phyloP scores from a whole-genome alignment of 2,329 filamentous ascomycete species.

The Aspergillus glaucus region DNA sequence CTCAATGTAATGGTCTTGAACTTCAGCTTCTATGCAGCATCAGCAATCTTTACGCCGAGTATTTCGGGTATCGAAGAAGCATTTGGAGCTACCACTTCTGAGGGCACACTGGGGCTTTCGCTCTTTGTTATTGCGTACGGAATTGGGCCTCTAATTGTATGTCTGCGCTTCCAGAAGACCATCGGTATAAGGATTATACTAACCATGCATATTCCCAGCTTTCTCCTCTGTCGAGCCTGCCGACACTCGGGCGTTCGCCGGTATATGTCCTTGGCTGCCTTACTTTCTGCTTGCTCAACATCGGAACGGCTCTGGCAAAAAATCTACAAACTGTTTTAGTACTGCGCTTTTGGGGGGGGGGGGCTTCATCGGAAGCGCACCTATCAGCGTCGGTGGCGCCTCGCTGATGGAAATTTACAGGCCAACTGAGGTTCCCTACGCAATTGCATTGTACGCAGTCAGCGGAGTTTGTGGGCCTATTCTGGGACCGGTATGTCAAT shows the following conservation, averaged over 20 bases:
- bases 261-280: constrained; percentile 8
- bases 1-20: constrained; percentile 6
- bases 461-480: too few relatives aligned
- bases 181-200: too few relatives aligned
- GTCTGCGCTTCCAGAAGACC: too few relatives aligned
- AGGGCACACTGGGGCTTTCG: constrained; percentile 53
- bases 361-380: too few relatives aligned
- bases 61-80: constrained; percentile 44
- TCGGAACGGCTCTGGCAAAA: constrained; percentile 6
- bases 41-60: constrained; percentile 44
- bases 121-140: constrained; percentile 56
- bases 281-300: constrained; percentile 9
- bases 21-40: constrained; percentile 10
- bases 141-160: constrained; percentile 10
- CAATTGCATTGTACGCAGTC: too few relatives aligned
- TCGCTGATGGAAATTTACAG: too few relatives aligned
- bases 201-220: too few relatives aligned
- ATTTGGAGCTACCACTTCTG: constrained; percentile 49
- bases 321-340: constrained; percentile 8
- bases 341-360: not conserved
- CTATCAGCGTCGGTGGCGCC: too few relatives aligned
- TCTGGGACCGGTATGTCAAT: too few relatives aligned
- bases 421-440: too few relatives aligned
- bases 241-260: constrained; percentile 7
- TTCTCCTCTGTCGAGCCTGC: constrained; percentile 6